Conservation (phyloP, 805 yeast species). For the Naumovozyma baii region DNA sequence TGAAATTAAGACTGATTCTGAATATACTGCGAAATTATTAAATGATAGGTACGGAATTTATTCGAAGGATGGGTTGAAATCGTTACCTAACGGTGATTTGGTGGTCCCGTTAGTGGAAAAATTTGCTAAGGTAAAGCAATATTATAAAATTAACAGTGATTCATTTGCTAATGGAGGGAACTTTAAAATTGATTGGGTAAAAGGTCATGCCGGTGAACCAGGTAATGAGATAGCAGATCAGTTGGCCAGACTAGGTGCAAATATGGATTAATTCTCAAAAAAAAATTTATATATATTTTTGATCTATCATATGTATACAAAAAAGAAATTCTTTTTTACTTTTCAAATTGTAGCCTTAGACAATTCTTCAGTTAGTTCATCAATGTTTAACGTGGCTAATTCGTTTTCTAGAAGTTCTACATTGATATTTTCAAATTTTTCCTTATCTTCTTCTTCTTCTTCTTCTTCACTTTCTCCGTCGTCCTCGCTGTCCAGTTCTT, state of each 20-base stretch:
- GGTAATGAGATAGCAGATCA: constrained; percentile 76
- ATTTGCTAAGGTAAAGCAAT: constrained; percentile 35
- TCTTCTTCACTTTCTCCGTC: constrained; percentile 35
- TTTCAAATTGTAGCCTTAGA: constrained; percentile 40
- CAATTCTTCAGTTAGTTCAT: constrained; percentile 47
- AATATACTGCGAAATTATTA: constrained; percentile 48
- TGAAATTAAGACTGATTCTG: constrained; percentile 59
- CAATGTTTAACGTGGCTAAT: constrained; percentile 26
- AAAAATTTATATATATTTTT: too few species aligned
- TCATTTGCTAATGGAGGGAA: constrained; percentile 28
- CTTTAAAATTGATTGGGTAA: constrained; percentile 49
- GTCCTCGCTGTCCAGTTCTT: constrained; percentile 60
- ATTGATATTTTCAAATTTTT: constrained; percentile 43
- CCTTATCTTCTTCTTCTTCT: constrained; percentile 30
- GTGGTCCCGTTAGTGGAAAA: constrained; percentile 31
- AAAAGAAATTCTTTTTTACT: too few species aligned
- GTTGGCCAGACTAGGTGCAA: constrained; percentile 57
- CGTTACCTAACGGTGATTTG: constrained; percentile 24
- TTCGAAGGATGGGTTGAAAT: constrained; percentile 35
- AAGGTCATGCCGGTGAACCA: constrained; percentile 56
- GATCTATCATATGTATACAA: too few species aligned
- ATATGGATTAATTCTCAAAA: not conserved
- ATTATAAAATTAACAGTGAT: constrained; percentile 24
- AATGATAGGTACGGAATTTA: constrained; percentile 46
- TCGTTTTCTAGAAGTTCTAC: constrained; percentile 35